A percentile compares a stretch with the other conserved stretches of the same genome.
phyloP scores from a whole-genome alignment of 1,284 basidiomycete species.

The Limonomyces culmigenus region DNA sequence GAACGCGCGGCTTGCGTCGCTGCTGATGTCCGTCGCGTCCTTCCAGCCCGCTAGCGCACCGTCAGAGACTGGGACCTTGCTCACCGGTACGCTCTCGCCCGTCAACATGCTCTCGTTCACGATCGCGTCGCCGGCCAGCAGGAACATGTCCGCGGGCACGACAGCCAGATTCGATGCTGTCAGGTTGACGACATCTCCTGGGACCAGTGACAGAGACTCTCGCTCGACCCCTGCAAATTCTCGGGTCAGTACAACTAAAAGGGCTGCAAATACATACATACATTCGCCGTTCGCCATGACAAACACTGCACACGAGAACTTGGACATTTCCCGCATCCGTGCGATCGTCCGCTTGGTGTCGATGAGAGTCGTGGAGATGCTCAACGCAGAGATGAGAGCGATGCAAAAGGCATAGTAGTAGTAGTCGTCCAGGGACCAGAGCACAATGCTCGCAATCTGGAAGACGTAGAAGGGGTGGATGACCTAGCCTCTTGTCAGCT shows the following conservation, averaged over 20 bases:
- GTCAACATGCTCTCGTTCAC: constrained; percentile 99
- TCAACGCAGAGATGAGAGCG: constrained; percentile 78
- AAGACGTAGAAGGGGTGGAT: constrained; percentile 97
- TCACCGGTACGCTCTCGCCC: constrained; percentile 89
- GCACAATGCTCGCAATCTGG: constrained; percentile 87
- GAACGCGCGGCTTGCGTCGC: constrained; percentile 74
- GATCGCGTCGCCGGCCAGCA: constrained; percentile 91
- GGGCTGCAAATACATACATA: constrained; percentile 20
- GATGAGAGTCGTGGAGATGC: constrained; percentile 75
- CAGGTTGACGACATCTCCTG: constrained; percentile 88
- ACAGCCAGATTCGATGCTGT: constrained; percentile 59
- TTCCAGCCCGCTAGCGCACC: constrained; percentile 56
- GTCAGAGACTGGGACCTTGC: constrained; percentile 67
- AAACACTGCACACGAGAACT: constrained; percentile 71
- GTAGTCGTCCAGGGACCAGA: constrained; percentile 94
- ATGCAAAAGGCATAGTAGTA: constrained; percentile 99
- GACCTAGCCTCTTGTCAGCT: constrained; percentile 26
- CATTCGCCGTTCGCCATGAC: constrained; percentile 64
- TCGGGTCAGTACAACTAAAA: constrained; percentile 1
- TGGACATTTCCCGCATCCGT: constrained; percentile 94
- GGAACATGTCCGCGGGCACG: constrained; percentile 84
- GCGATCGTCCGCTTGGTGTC: constrained; percentile 90
- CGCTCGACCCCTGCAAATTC: constrained; percentile 42
- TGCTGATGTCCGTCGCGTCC: constrained; percentile 46
- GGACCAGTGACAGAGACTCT: constrained; percentile 74